Base-by-base conservation (phyloP, 2,329 filamentous ascomycete genomes). In the Colletotrichum sp. region DNA sequence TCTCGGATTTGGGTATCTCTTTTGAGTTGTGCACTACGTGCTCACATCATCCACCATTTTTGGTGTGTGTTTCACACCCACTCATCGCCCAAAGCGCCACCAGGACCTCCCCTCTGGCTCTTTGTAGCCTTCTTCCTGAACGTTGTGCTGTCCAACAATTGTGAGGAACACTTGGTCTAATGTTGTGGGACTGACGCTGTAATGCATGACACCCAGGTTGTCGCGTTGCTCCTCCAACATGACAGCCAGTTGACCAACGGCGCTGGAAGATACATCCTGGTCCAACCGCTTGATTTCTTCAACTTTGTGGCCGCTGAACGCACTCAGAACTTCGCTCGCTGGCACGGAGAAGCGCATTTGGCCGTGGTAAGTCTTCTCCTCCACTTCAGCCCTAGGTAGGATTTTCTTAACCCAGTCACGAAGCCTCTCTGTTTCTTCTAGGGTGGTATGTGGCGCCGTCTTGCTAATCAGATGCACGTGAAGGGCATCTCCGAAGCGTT, bases 91-190 rank as follows among this genome's bases (percentile, higher is more conserved):
- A n/a, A 69, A 74, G 13, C 69, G 61, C 75, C 78, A 79, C 34
- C 64, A 58, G 8, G 65, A 75, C 56, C 77, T 77, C 30, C 80
- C 79, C 68, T 82, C 77, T 74, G 84, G 79, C 16, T 81, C 81
- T 16, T 86, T 86, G 66, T 89, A 90, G 27, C 90, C 89, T 85
- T 96, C 96, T 82, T 97, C 95, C 78, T 93, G 88, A 8, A 96
- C 90, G 82, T 96, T 92, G 82, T 97, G 94, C 83, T 92, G 91
- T 2, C 93, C 93, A 0, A 98, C 95, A 81, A 98, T 97, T 30
- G 90, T 90, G 82, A 98, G 84, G 84, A 98, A 98, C 0, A 98
- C 96, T 84, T 98, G 95, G 82, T 98, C 96, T 56, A 98, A 86
- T 18, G 95, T 97, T 22, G 95, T 97, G 28, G 95, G 95, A 74